phyloP scores from a whole-genome alignment of 2,329 filamentous ascomycete species.

The Trichoderma lentiforme region DNA sequence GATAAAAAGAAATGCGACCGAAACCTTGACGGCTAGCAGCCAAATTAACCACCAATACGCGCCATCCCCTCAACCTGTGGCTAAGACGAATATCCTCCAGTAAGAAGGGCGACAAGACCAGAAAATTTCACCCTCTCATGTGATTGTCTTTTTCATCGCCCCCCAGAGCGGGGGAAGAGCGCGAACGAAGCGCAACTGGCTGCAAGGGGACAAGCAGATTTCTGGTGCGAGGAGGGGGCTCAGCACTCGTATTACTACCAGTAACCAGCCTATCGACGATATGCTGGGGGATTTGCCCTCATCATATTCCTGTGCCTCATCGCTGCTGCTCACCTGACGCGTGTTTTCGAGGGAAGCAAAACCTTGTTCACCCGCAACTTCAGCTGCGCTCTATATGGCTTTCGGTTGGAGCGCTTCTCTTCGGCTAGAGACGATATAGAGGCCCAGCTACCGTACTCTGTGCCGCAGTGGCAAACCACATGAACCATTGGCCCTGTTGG shows the following conservation, averaged over 20 bases:
- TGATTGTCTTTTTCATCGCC: slow-evolving; percentile 5
- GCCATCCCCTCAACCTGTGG: background rate
- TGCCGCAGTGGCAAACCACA: slow-evolving; percentile 13
- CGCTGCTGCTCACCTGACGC: background rate
- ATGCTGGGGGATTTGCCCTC: background rate
- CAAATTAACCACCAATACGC: slow-evolving; percentile 4
- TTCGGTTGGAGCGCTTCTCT: background rate
- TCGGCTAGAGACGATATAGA: background rate
- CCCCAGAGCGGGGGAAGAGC: background rate
- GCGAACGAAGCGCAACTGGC: background rate
- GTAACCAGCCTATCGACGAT: background rate
- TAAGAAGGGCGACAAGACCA: background rate
- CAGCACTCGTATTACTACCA: background rate
- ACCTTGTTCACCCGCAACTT: slow-evolving; percentile 4
- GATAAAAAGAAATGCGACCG: background rate
- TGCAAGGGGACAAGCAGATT: background rate
- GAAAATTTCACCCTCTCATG: slow-evolving; percentile 16
- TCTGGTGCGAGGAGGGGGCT: background rate
- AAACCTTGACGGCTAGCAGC: background rate
- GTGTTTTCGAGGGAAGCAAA: background rate
- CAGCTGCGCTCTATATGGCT: background rate
- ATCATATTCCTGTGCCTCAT: background rate
- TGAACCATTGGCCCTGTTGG: background rate
- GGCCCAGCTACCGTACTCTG: background rate
- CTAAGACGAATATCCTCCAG: slow-evolving; percentile 13